Evolutionary conservation across 495 filamentous ascomycete genomes (phyloP), one percentile per base, ranked within the genome.

Genomic region (Neurospora sp.): DNA sequence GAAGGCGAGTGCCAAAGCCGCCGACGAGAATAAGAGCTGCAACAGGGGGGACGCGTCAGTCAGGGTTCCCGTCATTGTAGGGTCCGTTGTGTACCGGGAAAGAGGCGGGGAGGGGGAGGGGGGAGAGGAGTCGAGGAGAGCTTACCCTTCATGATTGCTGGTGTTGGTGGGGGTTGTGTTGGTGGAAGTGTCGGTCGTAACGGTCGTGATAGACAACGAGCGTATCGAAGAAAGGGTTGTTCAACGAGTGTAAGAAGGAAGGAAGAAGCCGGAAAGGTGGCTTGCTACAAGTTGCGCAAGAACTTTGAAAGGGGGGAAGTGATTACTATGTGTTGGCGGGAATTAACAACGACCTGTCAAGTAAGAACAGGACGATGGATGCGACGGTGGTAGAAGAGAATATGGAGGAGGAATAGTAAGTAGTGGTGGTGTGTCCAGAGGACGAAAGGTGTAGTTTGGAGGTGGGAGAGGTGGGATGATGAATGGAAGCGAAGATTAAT

Each of bases 21-120:
- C 96, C 96, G 84, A 99, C 96, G 81, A 99, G 95, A 91, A 99
- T 98, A 80, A 99, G 90, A 84, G 96, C 96, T 99, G 42, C 10
- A 49, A 6, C 35, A 39, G 42, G 69, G 49, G 66, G 35, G 39
- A 16, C 37, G 37, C 39, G 38, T 70, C 23, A 38, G 39, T 20
- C 38, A 11, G 44, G 18, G 41, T 31, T 18, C 62, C 31, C 40
- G 39, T 54, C 39, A 74, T 3, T 35, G 12, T 27, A 72, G 9
- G 35, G 73, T 9, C 46, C 7, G n/a, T 70, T 20, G 31, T 69
- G 18, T 40, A 4, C 23, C 23, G n/a, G 39, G 39, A 23, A 35
- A 31, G 38, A 27, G 23, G 39, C 38, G 38, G 41, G 41, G 20
- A 72, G 41, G 39, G 44, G 70, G 12, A 49, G 39, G 39, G 23